Percentiles rank a stretch among this genome's conserved stretches.
These are phyloP conservation scores for Termitomyces sp. DNA, from an alignment of 768 basidiomycete genomes.

Conservation along the genomic window DNA sequence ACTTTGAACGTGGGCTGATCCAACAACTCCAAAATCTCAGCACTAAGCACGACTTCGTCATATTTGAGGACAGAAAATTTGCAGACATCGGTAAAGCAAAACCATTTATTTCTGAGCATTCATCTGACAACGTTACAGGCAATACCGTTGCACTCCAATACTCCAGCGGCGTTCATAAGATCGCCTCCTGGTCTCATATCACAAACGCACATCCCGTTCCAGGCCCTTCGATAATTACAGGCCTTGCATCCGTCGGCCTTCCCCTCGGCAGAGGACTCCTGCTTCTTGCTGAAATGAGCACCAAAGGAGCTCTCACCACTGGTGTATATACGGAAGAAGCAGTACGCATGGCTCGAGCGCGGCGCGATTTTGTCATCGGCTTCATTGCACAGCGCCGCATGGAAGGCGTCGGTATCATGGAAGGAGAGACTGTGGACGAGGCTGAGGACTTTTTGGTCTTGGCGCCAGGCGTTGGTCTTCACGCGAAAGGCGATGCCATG, in stretches of 20 bases:
- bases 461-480: constrained; percentile 90
- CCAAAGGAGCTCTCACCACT: constrained; percentile 77
- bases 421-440: constrained; percentile 27
- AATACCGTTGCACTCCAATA: constrained; percentile 97
- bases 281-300: constrained; percentile 95
- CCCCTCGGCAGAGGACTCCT: constrained; percentile 85
- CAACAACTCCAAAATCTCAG: constrained; percentile 67
- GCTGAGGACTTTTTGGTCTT: constrained; percentile 84
- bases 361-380: constrained; percentile 89
- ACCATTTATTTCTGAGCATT: neutral
- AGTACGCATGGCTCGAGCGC: constrained; percentile 80
- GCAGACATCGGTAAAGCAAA: constrained; percentile 85
- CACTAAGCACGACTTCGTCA: constrained; percentile 83
- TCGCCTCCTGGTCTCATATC: constrained; percentile 93
- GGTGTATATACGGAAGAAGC: constrained; percentile 83
- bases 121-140: constrained; percentile 46
- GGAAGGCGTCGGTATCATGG: constrained; percentile 54
- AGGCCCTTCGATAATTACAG: constrained; percentile 92
- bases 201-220: constrained; percentile 97
- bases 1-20: constrained; percentile 76
- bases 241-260: constrained; percentile 81
- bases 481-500: constrained; percentile 74
- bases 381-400: constrained; percentile 91
- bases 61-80: constrained; percentile 99
- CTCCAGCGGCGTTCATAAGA: constrained; percentile 87